Evolutionary conservation across 495 filamentous ascomycete species (phyloP).

Genomic region (Xylaria nigripes): DNA sequence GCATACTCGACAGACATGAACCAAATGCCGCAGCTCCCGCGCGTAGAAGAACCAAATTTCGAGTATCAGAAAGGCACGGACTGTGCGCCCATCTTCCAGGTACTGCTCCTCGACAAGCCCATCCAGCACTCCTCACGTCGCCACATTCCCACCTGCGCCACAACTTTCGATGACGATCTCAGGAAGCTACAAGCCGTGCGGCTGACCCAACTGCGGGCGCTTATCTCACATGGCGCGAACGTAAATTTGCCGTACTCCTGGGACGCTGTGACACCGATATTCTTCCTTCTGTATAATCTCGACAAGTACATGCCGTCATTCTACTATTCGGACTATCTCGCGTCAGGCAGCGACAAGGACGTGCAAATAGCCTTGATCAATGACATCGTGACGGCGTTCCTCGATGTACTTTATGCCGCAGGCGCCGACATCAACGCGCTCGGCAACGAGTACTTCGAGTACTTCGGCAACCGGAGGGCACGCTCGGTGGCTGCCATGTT

Average conservation of each 20-base stretch:
- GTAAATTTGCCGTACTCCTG: neutral
- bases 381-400: neutral
- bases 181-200: neutral
- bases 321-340: neutral
- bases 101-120: slow-evolving; percentile 2
- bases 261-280: neutral
- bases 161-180: neutral
- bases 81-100: neutral
- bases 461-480: neutral
- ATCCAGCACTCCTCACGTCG: neutral
- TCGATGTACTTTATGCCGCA: neutral
- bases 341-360: neutral
- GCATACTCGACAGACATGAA: neutral
- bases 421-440: neutral
- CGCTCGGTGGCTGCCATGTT: too few relatives aligned
- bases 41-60: neutral
- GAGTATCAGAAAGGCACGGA: neutral
- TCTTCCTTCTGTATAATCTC: neutral
- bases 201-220: neutral
- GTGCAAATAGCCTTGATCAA: neutral
- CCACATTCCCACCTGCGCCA: neutral
- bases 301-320: neutral
- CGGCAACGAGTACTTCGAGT: neutral
- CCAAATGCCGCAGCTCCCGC: neutral
- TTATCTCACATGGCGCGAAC: slow-evolving; percentile 1